Evolutionary conservation across 2,329 filamentous ascomycete genomes (phyloP), one percentile per base, ranked within the genome.

Genomic region (Pyrenophora graminea): DNA sequence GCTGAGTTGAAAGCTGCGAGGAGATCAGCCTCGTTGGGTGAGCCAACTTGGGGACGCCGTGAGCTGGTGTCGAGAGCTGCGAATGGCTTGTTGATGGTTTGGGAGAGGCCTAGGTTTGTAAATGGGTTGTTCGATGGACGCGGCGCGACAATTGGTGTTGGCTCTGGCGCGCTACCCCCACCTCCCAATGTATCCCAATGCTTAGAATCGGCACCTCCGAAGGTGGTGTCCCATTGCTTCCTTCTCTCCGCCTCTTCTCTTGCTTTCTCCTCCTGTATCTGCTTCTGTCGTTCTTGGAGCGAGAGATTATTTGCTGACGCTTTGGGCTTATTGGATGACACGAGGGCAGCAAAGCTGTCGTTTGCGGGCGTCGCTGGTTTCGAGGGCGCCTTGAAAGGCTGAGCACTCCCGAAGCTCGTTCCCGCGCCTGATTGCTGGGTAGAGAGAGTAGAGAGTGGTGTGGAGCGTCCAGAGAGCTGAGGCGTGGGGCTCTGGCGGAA

Each of bases 281-380:
- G 88, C 64, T 78, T 82, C 70, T 88, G 85, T 45, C 84, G 81
- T 64, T 87, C 85, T 48, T 83, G 76, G 7, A 88, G 76, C 2
- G 85, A 84, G 13, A 97, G 78, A 58, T 88, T 94, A 71, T 85
- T 87, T 25, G 81, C 83, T 46, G 76, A 59, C 70, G 86, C 86
- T 43, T 81, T 76, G 25, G 81, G 74, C 40, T 58, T 65, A 44
- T 82, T 82, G 64, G 88, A 85, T 60, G 81, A 85, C 55, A 91
- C 79, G 44, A 94, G 78, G 64, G 86, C 88, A 66, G 89, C 89
- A 75, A 94, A 94, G 77, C 87, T 91, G 68, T 94, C 90, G 51
- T 75, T 77, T 17, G 71, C 72, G 23, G 75, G 71, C n/a, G 74
- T 75, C 39, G 81, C 75, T 5, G 82, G 73, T 31, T 85, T 88